Percentiles rank a stretch among this genome's conserved stretches.
Evolutionary conservation across 495 filamentous ascomycete species (phyloP).

Genomic region (Friedmanniomyces endolithicus): DNA sequence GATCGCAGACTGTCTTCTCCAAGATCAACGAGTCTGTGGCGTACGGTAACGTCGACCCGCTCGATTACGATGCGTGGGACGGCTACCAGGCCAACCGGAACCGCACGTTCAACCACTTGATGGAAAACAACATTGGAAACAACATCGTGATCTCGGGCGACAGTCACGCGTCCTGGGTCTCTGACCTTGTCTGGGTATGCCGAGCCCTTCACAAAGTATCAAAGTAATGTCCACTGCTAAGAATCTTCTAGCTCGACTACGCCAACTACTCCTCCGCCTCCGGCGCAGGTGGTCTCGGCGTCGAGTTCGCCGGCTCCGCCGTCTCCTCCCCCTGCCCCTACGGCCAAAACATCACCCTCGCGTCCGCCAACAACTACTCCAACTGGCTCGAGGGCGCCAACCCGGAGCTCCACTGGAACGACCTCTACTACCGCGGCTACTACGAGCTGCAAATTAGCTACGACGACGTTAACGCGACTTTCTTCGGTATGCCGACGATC

Average conservation of each 20-base stretch:
- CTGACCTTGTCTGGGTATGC: slow-evolving; percentile 44
- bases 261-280: slow-evolving; percentile 43
- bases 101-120: slow-evolving; percentile 46
- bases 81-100: slow-evolving; percentile 54
- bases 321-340: slow-evolving; percentile 42
- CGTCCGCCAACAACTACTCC: slow-evolving; percentile 31
- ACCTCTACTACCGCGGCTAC: slow-evolving; percentile 50
- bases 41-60: slow-evolving; percentile 36
- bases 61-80: slow-evolving; percentile 51
- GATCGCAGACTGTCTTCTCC: slow-evolving; percentile 54
- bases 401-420: slow-evolving; percentile 53
- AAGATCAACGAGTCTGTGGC: slow-evolving; percentile 38
- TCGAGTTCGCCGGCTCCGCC: slow-evolving; percentile 54
- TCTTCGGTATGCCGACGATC: slow-evolving; percentile 38
- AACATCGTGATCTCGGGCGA: slow-evolving; percentile 57
- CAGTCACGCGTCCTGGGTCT: slow-evolving; percentile 51
- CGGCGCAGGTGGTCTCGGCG: slow-evolving; percentile 47
- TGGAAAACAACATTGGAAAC: slow-evolving; percentile 50
- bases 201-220: neutral
- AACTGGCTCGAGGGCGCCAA: slow-evolving; percentile 39
- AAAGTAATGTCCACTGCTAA: neutral
- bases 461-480: slow-evolving; percentile 34
- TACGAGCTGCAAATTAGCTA: slow-evolving; percentile 29
- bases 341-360: slow-evolving; percentile 39
- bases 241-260: slow-evolving; percentile 33